These are phyloP conservation scores for Gossypium bickii DNA, from an alignment of 345 rosid genomes.

Conservation along the genomic window DNA sequence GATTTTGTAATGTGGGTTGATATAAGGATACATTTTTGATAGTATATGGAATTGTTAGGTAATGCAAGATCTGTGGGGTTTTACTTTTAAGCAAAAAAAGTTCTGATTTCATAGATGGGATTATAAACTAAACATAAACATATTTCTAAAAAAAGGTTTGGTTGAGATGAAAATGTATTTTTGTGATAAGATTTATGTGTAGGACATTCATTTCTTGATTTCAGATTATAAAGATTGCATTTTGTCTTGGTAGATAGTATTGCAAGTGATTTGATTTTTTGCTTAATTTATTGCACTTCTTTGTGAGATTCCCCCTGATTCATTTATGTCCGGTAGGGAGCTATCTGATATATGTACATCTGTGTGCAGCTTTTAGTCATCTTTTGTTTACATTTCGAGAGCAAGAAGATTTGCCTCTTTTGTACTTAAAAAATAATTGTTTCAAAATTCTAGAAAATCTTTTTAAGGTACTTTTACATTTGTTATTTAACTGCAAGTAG, in stretches of 20 bases:
- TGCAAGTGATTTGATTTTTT: not conserved
- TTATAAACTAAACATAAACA: not conserved
- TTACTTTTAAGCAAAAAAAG: not conserved
- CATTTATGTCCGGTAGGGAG: no score
- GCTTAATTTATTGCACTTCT: not conserved
- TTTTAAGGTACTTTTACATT: not conserved
- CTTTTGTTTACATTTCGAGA: conserved; percentile 12
- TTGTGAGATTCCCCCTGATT: not conserved
- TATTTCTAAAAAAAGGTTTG: not conserved
- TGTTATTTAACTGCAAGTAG: not conserved
- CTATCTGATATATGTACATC: not conserved
- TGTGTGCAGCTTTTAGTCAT: conserved; percentile 24
- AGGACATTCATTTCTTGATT: not conserved
- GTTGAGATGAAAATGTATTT: not conserved
- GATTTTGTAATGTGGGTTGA: conserved; percentile 31
- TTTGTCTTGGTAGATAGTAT: not conserved
- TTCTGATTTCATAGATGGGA: conserved; percentile 14
- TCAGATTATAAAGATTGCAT: not conserved
- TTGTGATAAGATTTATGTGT: not conserved
- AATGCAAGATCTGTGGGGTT: conserved; percentile 26
- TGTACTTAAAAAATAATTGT: conserved; percentile 5
- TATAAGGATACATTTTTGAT: conserved; percentile 13
- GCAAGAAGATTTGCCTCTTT: not conserved
- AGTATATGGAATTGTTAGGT: conserved; percentile 15
- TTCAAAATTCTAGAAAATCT: not conserved